A percentile compares a stretch with the other conserved stretches of the same genome.
Conservation (phyloP, 1,284 basidiomycete species). For the Neonothopanus nambi region DNA sequence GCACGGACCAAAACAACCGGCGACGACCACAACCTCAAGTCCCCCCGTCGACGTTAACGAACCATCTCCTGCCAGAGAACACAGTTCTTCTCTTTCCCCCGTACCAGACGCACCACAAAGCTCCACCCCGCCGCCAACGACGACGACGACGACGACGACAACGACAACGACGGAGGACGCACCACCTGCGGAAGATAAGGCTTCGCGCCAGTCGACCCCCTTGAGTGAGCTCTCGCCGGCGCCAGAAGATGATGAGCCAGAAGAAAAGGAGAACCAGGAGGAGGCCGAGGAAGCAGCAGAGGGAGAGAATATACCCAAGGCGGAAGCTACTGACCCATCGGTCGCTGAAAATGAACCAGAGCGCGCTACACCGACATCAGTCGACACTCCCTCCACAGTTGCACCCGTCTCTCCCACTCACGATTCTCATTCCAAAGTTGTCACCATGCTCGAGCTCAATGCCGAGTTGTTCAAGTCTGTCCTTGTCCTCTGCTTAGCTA, state of each 20-base stretch:
- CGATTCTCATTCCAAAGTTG: slow-evolving; percentile 41
- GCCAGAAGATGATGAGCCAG: slow-evolving; percentile 46
- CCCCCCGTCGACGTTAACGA: background rate
- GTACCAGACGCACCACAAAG: slow-evolving; percentile 40
- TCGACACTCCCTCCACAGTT: background rate
- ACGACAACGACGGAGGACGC: slow-evolving; percentile 18
- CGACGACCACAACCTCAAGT: background rate
- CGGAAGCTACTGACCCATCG: slow-evolving; percentile 1
- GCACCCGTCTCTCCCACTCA: slow-evolving; percentile 8
- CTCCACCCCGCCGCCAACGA: slow-evolving; percentile 7
- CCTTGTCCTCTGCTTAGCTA: slow-evolving; percentile 4
- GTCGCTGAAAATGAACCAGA: slow-evolving; percentile 4
- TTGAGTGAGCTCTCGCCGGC: slow-evolving; percentile 70
- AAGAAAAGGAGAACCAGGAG: slow-evolving; percentile 24
- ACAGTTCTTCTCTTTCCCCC: slow-evolving; percentile 55
- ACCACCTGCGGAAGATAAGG: slow-evolving; percentile 27
- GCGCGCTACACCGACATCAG: background rate
- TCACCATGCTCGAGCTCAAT: slow-evolving; percentile 63
- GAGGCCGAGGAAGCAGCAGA: background rate
- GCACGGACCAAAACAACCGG: background rate
- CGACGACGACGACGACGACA: slow-evolving; percentile 19
- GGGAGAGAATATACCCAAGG: background rate
- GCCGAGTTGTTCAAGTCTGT: slow-evolving; percentile 63
- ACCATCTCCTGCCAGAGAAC: slow-evolving; percentile 16
- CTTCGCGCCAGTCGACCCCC: slow-evolving; percentile 58